These are phyloP conservation scores for Petunia hybrid DNA, from an alignment of 305 asterid species.

Conservation along the genomic window DNA sequence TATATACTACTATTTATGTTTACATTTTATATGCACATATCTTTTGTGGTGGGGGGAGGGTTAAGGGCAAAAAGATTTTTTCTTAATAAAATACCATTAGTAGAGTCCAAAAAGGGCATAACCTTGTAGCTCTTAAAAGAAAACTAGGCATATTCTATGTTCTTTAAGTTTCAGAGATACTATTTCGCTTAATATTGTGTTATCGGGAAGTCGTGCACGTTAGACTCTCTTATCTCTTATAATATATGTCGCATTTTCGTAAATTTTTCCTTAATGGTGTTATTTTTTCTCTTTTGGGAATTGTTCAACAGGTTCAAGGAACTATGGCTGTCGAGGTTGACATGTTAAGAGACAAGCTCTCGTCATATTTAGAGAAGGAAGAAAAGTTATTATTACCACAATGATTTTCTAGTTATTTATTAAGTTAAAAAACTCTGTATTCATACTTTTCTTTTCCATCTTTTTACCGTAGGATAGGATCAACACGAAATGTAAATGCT, in stretches of 20 bases:
- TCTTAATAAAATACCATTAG: background rate
- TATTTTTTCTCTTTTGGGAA: background rate
- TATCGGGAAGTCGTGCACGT: background rate
- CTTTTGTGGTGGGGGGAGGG: background rate
- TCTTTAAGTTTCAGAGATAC: too few relatives aligned
- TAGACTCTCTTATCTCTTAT: background rate
- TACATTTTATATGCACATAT: too few relatives aligned
- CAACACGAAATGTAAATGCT: conserved; percentile 11
- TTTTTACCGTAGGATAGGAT: background rate
- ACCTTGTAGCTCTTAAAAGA: background rate
- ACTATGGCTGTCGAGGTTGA: conserved; percentile 27
- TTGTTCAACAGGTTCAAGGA: conserved; percentile 43
- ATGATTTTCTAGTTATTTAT: background rate
- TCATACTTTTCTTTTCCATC: background rate
- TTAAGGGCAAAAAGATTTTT: background rate
- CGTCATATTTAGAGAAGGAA: conserved; percentile 5
- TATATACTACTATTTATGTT: too few relatives aligned
- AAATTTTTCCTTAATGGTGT: background rate
- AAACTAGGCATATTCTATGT: background rate
- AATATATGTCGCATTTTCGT: background rate
- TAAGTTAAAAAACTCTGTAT: background rate
- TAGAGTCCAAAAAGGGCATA: background rate
- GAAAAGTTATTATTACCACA: background rate
- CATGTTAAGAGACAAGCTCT: conserved; percentile 24
- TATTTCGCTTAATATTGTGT: too few relatives aligned